Evolutionary conservation across 192 early-diverging fungal genomes (phyloP), one percentile per base, ranked within the genome.

Genomic region (Coemansia furcata): DNA sequence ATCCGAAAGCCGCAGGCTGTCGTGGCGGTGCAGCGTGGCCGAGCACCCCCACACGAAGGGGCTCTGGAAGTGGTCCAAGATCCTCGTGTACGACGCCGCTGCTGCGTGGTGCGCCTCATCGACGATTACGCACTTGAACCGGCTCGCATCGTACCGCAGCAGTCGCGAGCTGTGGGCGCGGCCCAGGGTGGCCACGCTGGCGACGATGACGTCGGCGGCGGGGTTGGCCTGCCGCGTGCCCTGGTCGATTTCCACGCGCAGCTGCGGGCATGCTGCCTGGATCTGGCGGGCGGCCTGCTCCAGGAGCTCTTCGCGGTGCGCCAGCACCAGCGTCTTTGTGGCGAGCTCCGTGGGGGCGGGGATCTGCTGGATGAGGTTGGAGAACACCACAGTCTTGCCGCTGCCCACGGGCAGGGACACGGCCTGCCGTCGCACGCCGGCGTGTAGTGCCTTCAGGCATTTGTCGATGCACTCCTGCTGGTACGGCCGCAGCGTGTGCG

Each of bases 31-130:
- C 39, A 97, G 82, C 0, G 96, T 97, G 1, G 95, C 96, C 35
- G 95, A 95, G 64, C 95, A 98, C 0, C 95, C 96, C 90, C 94
- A 96, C 9, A 98, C 84, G 47, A 93, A 76, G 6, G 95, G 35
- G 19, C 62, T 76, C 6, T 76, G 77, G 65, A 98, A 94, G 61
- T 95, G 85, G 0, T 86, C 66, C 23, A 98, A 40, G 17, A 98
- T 87, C 6, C 88, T 78, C 29, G 44, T 55, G 69, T 96, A 98
- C 21, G 86, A 85, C 7, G 80, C 65, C n/a, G 93, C 93, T 1
- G 92, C 85, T 3, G 93, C 91, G 71, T 98, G 96, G 69, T 97
- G 96, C 4, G 95, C 96, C 89, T 94, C 91, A 72, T 92, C 95
- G 57, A 98, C 94, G 21, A 98, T 85, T 46, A 98, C 89, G 36